Evolutionary conservation across 2,329 filamentous ascomycete genomes (phyloP).

Genomic region (Chalara sp.): DNA sequence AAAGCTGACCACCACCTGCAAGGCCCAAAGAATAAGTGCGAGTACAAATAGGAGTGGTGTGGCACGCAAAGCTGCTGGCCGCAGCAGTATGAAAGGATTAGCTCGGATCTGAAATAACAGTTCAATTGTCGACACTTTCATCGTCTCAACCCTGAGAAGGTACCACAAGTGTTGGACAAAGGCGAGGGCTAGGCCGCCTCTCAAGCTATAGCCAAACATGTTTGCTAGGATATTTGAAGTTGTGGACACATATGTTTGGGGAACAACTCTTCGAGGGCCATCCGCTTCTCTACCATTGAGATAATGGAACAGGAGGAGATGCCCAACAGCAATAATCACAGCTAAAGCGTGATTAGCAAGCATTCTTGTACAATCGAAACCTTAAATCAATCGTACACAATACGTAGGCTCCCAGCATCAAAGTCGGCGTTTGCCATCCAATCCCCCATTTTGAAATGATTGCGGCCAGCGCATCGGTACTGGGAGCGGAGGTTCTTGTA

Average conservation of each 20-base stretch:
- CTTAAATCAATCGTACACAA: constrained; percentile 10
- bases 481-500: constrained; percentile 1
- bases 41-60: constrained; percentile 12
- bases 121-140: constrained; percentile 21
- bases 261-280: constrained; percentile 10
- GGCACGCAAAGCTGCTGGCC: constrained; percentile 7
- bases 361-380: no score
- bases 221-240: constrained; percentile 19
- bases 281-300: constrained; percentile 17
- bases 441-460: constrained; percentile 17
- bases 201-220: constrained; percentile 13
- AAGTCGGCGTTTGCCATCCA: constrained; percentile 17
- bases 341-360: no score
- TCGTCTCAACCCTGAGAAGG: constrained; percentile 12
- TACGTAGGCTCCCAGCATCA: constrained; percentile 13
- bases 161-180: constrained; percentile 18
- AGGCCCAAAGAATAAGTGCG: constrained; percentile 12
- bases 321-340: constrained; percentile 10
- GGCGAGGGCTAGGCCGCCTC: constrained; percentile 10
- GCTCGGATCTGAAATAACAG: constrained; percentile 13
- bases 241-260: constrained; percentile 17
- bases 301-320: constrained; percentile 15
- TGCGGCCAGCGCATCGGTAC: constrained; percentile 7
- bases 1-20: constrained; percentile 13
- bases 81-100: constrained; percentile 12